Base-by-base conservation (phyloP, 2,329 filamentous ascomycete species). In the Neodidymelliopsis sp. region DNA sequence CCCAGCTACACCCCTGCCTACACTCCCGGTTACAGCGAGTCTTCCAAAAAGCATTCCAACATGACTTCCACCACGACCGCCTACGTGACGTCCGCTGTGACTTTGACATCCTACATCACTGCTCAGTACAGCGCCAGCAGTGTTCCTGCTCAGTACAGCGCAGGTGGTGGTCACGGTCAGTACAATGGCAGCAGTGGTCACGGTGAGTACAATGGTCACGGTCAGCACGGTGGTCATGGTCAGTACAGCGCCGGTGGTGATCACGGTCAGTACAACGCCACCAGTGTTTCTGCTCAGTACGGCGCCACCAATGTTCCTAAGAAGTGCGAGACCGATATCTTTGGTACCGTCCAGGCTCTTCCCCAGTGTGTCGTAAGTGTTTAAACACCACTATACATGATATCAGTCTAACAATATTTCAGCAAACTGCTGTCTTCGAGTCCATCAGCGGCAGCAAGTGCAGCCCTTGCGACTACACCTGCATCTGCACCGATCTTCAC, bases 361-460 rank as follows among this genome's bases (percentile, higher is more conserved):
- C 44, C 36, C 24, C 35, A 49, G 33, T 42, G 29, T 36, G 44
- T 53, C 29, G 29, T 9, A 42, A 13, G 30, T 18, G n/a, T n/a
- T n/a, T n/a, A n/a, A n/a, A 15, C 15, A 6, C 8, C 11, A 44
- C 22, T 40, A 25, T 40, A 27, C 7, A 19, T n/a, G n/a, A n/a
- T n/a, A n/a, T n/a, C n/a, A 34, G 9, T 11, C n/a, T 7, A 11
- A 37, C 24, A 52, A 49, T 50, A n/a, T 49, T 35, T 5, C 18
- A 33, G 30, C 47, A 49, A 20, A 44, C 39, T 30, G 37, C 49
- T 16, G 41, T 46, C 29, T 62, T 63, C 36, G 25, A 47, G 15
- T 42, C 35, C 42, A 50, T 44, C 29, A 43, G 35, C 37, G 49
- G 49, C 37, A 40, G 41, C 45, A 49, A 50, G 34, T 22, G 29